Percentiles rank a stretch among this genome's conserved stretches.
Evolutionary conservation across 257 asterid genomes (phyloP).

Genomic region (Rehmannia glutinosa): DNA sequence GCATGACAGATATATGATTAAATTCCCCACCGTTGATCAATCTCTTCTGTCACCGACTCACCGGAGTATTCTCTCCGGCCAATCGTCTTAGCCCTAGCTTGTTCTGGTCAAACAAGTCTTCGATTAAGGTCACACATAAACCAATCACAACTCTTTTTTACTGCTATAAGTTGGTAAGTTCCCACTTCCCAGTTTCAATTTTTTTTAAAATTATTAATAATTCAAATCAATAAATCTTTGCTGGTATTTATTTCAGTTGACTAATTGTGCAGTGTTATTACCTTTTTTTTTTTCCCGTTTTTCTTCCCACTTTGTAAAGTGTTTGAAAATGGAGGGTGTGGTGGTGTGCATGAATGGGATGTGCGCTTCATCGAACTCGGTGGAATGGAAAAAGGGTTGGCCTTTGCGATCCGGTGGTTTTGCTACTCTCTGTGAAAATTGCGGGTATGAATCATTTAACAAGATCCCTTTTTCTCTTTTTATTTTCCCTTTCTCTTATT

Average conservation of each 20-base stretch:
- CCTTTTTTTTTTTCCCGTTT: not conserved
- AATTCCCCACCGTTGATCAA: not conserved
- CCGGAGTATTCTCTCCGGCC: conserved; percentile 15
- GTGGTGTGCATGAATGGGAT: conserved; percentile 74
- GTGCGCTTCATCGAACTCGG: conserved; percentile 44
- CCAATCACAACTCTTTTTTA: conserved; percentile 21
- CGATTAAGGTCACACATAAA: conserved; percentile 1
- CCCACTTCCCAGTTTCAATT: conserved; percentile 23
- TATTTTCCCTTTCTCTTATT: not conserved
- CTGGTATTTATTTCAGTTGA: not conserved
- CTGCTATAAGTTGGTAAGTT: conserved; percentile 22
- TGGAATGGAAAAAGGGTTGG: conserved; percentile 72
- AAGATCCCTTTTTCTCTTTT: not conserved
- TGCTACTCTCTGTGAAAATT: conserved; percentile 63
- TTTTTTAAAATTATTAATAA: not conserved
- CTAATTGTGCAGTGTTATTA: not conserved
- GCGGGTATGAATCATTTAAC: conserved; percentile 51
- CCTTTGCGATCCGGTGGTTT: conserved; percentile 73
- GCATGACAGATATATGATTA: no score
- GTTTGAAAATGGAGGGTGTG: conserved; percentile 30
- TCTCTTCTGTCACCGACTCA: conserved; percentile 11
- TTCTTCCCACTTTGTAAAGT: not conserved
- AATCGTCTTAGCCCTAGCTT: not conserved
- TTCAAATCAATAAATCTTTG: conserved; percentile 7
- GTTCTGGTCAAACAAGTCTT: conserved; percentile 15